Evolutionary conservation across 1,284 basidiomycete species (phyloP), one percentile per base, ranked within the genome.

Genomic region (Pseudozyma flocculosa): DNA sequence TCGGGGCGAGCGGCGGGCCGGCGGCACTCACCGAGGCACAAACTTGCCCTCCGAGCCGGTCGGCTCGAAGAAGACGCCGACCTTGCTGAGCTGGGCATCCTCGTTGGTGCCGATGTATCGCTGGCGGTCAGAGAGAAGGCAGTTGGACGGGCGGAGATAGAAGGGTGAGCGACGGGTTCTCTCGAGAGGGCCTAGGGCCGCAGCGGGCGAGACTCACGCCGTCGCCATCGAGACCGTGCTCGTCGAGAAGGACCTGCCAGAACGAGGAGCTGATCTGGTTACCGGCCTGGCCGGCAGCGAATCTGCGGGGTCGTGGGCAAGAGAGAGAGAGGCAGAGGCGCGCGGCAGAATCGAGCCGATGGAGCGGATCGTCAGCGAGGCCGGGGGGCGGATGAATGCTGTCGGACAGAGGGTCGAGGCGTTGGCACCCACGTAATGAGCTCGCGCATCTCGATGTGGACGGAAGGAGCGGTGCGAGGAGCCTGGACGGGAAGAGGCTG

Each of bases 241-340:
- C 78, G 39, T 58, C 49, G 18, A 78, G 59, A 32, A 78, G 70
- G 18, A 57, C 57, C 43, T 78, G 71, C 78, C 76, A 79, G 61
- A 78, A 79, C 15, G 72, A 61, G 7, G 65, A 66, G 14, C 65
- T 63, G 51, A 78, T 72, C 56, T 92, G 87, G 79, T 86, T 87
- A 57, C 84, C 84, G 38, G 86, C 87, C 84, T 87, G 75, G 48
- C 70, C 69, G 38, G 67, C 59, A 54, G 65, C 59, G 55, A 73
- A 61, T 42, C 60, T 70, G 40, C 65, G 34, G 17, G 4, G 23
- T n/a, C 23, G 38, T 4, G 9, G 18, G 22, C n/a, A 43, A 26
- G 24, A 2, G 34, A 19, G 10, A 13, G 17, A 40, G 14, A 23
- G 45, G 15, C 29, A 5, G 7, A 11, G 9, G 18, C 21, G 5